phyloP scores from a whole-genome alignment of 768 basidiomycete species.

The Lentinus brumalis region DNA sequence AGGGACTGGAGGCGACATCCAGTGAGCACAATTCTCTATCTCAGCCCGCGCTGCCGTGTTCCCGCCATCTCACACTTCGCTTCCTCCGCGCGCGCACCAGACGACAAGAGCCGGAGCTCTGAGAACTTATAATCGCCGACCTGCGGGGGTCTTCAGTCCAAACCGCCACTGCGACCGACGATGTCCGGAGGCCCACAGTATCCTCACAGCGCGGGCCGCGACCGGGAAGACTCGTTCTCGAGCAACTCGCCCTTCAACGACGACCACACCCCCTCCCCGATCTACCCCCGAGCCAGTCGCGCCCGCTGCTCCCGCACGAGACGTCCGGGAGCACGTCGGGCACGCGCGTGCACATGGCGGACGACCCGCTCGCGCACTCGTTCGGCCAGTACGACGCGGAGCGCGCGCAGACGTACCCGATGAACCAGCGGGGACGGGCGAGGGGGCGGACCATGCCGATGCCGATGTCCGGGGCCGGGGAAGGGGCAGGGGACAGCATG shows the following conservation, averaged over 20 bases:
- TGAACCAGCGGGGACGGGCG: background rate
- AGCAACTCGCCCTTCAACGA: slow-evolving; percentile 14
- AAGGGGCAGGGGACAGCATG: slow-evolving; percentile 5
- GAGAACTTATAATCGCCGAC: too few species aligned
- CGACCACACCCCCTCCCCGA: background rate
- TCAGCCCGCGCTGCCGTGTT: background rate
- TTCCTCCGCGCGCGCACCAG: background rate
- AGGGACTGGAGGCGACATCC: background rate
- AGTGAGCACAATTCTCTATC: background rate
- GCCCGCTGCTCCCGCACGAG: background rate
- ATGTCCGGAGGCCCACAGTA: background rate
- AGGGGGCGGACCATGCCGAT: background rate
- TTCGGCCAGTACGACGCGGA: slow-evolving; percentile 28
- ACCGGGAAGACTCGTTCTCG: slow-evolving; percentile 1
- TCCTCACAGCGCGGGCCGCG: background rate
- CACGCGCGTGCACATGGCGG: slow-evolving; percentile 7
- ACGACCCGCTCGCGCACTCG: slow-evolving; percentile 10
- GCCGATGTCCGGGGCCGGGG: slow-evolving; percentile 10
- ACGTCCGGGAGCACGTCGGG: background rate
- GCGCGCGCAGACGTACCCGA: slow-evolving; percentile 22
- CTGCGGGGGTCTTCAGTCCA: too few species aligned
- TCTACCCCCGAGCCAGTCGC: slow-evolving; percentile 11
- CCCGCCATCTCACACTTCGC: background rate
- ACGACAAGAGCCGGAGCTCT: too few species aligned
- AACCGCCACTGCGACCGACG: background rate